These are phyloP conservation scores for Balakata baccata DNA, from an alignment of 345 rosid genomes.

Conservation along the genomic window DNA sequence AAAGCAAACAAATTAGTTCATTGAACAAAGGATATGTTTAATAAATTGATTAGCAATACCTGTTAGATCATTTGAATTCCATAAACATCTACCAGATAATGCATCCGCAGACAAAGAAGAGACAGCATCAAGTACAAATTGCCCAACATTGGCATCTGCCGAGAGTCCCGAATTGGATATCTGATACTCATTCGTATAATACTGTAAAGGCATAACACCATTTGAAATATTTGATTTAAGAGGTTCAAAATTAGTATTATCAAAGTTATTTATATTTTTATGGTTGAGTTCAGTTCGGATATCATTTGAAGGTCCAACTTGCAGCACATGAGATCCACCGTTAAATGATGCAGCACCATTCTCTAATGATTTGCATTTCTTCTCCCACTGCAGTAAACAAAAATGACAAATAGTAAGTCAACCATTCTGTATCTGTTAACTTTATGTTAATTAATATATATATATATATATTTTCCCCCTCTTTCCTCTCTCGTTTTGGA, in stretches of 20 bases:
- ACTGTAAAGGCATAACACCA: conserved; percentile 90
- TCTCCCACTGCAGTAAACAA: conserved; percentile 58
- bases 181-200: conserved; percentile 80
- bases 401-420: background rate
- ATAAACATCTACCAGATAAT: conserved; percentile 12
- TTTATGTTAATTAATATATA: too few species aligned
- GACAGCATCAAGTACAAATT: conserved; percentile 27
- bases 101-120: conserved; percentile 25
- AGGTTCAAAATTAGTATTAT: conserved; percentile 40
- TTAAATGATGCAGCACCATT: conserved; percentile 35
- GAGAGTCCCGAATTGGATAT: conserved; percentile 46
- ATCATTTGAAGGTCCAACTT: conserved; percentile 55
- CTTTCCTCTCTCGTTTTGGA: background rate
- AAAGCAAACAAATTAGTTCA: conserved; percentile 15
- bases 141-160: conserved; percentile 38
- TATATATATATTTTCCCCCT: background rate
- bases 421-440: background rate
- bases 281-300: conserved; percentile 56
- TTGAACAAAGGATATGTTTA: conserved; percentile 9
- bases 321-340: conserved; percentile 37
- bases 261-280: conserved; percentile 48
- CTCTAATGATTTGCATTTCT: conserved; percentile 51
- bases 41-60: conserved; percentile 26
- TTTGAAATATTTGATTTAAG: conserved; percentile 37
- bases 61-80: conserved; percentile 29